Evolutionary conservation across 257 asterid genomes (phyloP), one percentile per base, ranked within the genome.

Genomic region (Verbena officinalis): DNA sequence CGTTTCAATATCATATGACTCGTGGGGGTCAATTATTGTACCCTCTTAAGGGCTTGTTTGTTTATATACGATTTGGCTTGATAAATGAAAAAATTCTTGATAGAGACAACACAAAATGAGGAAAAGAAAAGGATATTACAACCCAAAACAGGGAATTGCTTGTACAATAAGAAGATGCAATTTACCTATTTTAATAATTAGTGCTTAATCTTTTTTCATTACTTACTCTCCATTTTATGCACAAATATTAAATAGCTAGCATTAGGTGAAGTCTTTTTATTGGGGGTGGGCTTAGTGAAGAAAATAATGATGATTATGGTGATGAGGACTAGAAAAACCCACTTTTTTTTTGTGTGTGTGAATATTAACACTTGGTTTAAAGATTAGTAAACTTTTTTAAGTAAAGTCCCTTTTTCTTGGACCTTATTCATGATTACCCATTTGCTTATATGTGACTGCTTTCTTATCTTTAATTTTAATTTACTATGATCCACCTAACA

Each of bases 401-500:
- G 2, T 27, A 59, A 44, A 51, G 30, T 30, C 62, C 50, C 17
- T 39, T 38, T 22, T 22, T 66, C 39, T 16, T 67, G 73, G 73
- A 11, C 58, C 74, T 51, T 53, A 22, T 11, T n/a, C 64, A 75
- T 75, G 43, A 75, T 71, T 40, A 69, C 66, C 12, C 38, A 15
- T 14, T 72, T 46, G 72, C 69, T 68, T 71, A 44, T 67, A 20
- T 59, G 7, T 49, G 43, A 54, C 34, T 46, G 39, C 21, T 16
- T 58, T 65, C n/a, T 49, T 33, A 9, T 24, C 69, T 52, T 70
- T 57, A 16, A 31, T 49, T 15, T 13, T 17, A 58, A 65, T 43
- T 62, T 62, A 30, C 27, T 38, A 55, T 49, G 9, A 54, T 10
- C 57, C 71, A 71, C 78, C 73, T 49, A 77, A 55, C 81, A 36